Base-by-base conservation (phyloP, 441 rosid genomes). In the Pelargonium citronellum region DNA sequence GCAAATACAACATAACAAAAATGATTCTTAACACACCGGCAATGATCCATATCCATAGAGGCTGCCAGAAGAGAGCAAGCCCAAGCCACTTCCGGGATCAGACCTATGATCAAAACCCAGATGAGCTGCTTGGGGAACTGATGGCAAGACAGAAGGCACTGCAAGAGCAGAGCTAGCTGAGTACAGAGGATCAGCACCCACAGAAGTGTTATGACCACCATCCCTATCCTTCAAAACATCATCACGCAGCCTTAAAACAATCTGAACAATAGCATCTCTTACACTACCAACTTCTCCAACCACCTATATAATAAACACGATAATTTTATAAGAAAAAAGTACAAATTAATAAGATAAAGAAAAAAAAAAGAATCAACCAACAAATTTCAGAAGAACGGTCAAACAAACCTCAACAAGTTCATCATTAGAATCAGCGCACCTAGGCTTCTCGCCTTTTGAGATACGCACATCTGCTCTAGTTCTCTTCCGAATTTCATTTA, bases 221-320 rank as follows among this genome's bases (percentile, higher is more conserved):
- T 84, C 95, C 73, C 79, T 87, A 66, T 92, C 92, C 83, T 81
- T 89, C 74, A 95, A 77, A 47, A 79, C 84, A 88, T 92, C 97
- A 70, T 89, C 97, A 76, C 99, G 87, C 53, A 92, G 96, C 86
- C 99, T 85, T 76, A 95, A 69, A 72, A 92, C 85, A 70, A 95
- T 89, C 73, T 95, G 97, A 73, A 90, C 83, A 70, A 95, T 89
- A 9, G 97, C 99, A 83, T 92, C 97, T 83, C 95, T 88, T 73
- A 95, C 93, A 70, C 57, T 78, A 63, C 75, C 82, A 76, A 75
- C 89, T 77, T 92, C 95, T 73, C 99, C 99, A 0, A 70, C 74
- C 72, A 95, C 84, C 99, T 94, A 80, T 7, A 57, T 20, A 39
- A 70, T 17, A 7, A 44, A 11, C 69, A 46, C 24, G 30, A 30